phyloP scores from a whole-genome alignment of 2,329 filamentous ascomycete species.

The Ophiostoma tasmaniense region DNA sequence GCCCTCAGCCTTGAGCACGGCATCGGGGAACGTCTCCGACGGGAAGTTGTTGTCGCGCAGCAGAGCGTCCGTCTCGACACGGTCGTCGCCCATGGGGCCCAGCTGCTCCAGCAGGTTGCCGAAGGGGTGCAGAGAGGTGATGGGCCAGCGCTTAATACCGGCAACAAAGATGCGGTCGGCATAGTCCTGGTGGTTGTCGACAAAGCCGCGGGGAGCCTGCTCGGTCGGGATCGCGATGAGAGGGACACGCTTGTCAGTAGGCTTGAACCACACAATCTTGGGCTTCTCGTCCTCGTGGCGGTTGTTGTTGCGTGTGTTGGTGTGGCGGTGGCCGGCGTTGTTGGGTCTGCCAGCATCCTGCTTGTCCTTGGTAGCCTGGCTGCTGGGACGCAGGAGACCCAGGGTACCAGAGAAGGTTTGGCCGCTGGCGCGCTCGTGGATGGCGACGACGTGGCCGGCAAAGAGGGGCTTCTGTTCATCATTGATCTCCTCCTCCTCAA shows the following conservation, averaged over 20 bases:
- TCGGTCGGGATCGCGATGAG: constrained; percentile 97
- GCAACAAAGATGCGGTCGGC: constrained; percentile 97
- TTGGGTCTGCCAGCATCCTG: constrained; percentile 88
- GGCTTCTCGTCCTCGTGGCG: constrained; percentile 89
- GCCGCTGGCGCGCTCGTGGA: constrained; percentile 91
- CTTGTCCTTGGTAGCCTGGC: constrained; percentile 98
- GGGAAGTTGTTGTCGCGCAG: constrained; percentile 98
- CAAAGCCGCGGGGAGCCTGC: constrained; percentile 93
- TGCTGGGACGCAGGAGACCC: constrained; percentile 87
- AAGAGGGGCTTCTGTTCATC: constrained; percentile 97
- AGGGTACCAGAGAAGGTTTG: constrained; percentile 99
- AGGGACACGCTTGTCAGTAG: constrained; percentile 96
- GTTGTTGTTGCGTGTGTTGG: constrained; percentile 55
- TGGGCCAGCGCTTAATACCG: constrained; percentile 98
- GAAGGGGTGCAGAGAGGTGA: constrained; percentile 97
- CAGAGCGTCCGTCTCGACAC: constrained; percentile 94
- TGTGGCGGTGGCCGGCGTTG: constrained; percentile 35
- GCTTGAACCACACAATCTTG: constrained; percentile 99
- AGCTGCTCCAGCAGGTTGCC: constrained; percentile 95
- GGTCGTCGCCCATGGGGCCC: constrained; percentile 92
- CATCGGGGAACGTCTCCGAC: constrained; percentile 94
- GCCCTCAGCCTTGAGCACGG: constrained; percentile 85
- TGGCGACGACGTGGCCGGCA: constrained; percentile 91
- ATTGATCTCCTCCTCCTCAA: constrained; percentile 97
- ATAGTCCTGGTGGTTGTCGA: constrained; percentile 97